A percentile compares a stretch with the other conserved stretches of the same genome.
Conservation (phyloP, 2,329 filamentous ascomycete genomes). For the Ceratocystis albifundus region DNA sequence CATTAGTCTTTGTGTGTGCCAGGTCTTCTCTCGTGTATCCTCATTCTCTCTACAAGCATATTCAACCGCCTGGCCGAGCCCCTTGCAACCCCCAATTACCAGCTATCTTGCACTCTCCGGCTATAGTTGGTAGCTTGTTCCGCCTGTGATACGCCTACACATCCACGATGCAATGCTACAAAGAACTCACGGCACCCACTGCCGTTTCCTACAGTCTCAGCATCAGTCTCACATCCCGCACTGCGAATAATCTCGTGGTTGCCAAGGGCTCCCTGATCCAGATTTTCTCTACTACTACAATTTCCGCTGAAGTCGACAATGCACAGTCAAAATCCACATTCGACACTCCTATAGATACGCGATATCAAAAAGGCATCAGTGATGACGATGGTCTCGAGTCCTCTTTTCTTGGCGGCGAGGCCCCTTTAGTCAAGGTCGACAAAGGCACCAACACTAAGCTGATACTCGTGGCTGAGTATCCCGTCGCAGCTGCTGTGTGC, state of each 20-base stretch:
- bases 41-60: no score
- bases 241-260: conserved; percentile 74
- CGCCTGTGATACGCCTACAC: background rate
- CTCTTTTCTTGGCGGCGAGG: conserved; percentile 55
- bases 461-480: conserved; percentile 72
- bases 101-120: no score
- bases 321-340: conserved; percentile 32
- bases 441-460: conserved; percentile 61
- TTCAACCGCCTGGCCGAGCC: no score
- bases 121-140: no score
- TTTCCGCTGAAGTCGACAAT: conserved; percentile 51
- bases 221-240: conserved; percentile 63
- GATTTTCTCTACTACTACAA: conserved; percentile 64
- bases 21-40: conserved; percentile 9
- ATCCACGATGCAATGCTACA: conserved; percentile 81
- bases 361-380: conserved; percentile 43
- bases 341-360: conserved; percentile 24
- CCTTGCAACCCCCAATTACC: no score
- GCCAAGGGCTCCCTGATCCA: conserved; percentile 89
- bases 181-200: conserved; percentile 85
- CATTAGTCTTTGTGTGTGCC: conserved; percentile 18
- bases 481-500: conserved; percentile 71
- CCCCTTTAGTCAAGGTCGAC: conserved; percentile 49
- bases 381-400: conserved; percentile 54
- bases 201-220: conserved; percentile 81